These are phyloP conservation scores for Scutellaria minor DNA, from an alignment of 257 asterid species.

Conservation along the genomic window DNA sequence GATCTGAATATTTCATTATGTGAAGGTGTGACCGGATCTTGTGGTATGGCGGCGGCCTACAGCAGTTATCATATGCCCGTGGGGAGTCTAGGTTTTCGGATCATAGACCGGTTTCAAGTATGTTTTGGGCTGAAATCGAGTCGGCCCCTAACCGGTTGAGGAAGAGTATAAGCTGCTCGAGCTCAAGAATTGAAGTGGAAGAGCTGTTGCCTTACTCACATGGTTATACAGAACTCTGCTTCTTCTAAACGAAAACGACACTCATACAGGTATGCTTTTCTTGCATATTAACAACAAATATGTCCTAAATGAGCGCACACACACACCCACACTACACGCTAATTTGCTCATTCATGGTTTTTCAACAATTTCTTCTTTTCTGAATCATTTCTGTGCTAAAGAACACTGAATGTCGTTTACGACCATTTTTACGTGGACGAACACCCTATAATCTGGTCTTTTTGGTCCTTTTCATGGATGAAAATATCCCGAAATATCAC, in stretches of 20 bases:
- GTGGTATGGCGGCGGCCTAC: conserved; percentile 93
- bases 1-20: conserved; percentile 34
- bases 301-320: too few relatives aligned
- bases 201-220: conserved; percentile 91
- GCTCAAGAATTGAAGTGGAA: conserved; percentile 86
- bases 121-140: conserved; percentile 94
- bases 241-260: conserved; percentile 52
- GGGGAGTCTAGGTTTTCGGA: conserved; percentile 96
- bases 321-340: too few relatives aligned
- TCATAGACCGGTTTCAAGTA: conserved; percentile 94
- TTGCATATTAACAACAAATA: neutral
- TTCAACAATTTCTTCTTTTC: too few relatives aligned
- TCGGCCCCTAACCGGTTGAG: conserved; percentile 88
- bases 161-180: conserved; percentile 87
- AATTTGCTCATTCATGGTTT: too few relatives aligned
- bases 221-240: conserved; percentile 95
- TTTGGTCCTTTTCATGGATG: too few relatives aligned
- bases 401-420: too few relatives aligned
- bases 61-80: conserved; percentile 79
- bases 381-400: too few relatives aligned
- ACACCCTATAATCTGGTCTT: too few relatives aligned
- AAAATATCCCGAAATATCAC: too few relatives aligned
- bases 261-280: conserved; percentile 40
- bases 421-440: too few relatives aligned
- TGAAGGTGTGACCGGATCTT: conserved; percentile 94